phyloP scores from a whole-genome alignment of 2,329 filamentous ascomycete species.

The Aspergillus terreus region DNA sequence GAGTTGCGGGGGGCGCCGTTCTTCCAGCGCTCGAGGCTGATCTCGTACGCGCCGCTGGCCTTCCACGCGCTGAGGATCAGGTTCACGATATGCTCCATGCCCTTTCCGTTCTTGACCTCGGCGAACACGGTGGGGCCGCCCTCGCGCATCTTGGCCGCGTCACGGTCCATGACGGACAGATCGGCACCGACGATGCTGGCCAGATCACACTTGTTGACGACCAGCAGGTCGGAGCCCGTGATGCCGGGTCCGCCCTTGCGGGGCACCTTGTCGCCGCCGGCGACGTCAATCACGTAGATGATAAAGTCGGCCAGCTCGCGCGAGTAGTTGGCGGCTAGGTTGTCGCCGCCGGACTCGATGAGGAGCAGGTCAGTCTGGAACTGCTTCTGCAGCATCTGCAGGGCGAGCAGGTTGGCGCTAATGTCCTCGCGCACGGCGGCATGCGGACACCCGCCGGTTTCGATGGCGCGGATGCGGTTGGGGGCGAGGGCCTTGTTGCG shows the following conservation, averaged over 20 bases:
- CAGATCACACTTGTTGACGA: slow-evolving; percentile 97
- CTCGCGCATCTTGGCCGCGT: slow-evolving; percentile 90
- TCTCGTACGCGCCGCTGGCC: slow-evolving; percentile 68
- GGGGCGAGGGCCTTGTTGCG: slow-evolving; percentile 78
- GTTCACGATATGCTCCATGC: slow-evolving; percentile 80
- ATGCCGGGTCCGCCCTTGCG: slow-evolving; percentile 95
- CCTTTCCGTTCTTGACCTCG: slow-evolving; percentile 90
- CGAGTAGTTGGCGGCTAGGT: slow-evolving; percentile 94
- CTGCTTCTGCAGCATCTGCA: slow-evolving; percentile 79
- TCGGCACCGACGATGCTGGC: slow-evolving; percentile 89
- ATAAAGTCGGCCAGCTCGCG: slow-evolving; percentile 95
- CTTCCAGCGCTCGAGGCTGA: slow-evolving; percentile 44
- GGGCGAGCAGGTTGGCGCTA: slow-evolving; percentile 82
- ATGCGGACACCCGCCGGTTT: slow-evolving; percentile 95
- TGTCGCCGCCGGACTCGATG: slow-evolving; percentile 94
- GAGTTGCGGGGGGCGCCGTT: slow-evolving; percentile 36
- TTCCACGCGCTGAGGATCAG: slow-evolving; percentile 91
- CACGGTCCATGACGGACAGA: slow-evolving; percentile 87
- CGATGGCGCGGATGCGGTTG: slow-evolving; percentile 85
- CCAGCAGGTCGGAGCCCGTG: slow-evolving; percentile 87
- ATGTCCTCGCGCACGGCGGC: slow-evolving; percentile 98
- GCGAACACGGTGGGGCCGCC: slow-evolving; percentile 94
- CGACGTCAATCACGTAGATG: slow-evolving; percentile 97
- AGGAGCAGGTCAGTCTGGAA: slow-evolving; percentile 81
- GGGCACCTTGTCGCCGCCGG: slow-evolving; percentile 93